Evolutionary conservation across 495 filamentous ascomycete species (phyloP).

Genomic region (Penicillium alfredii): DNA sequence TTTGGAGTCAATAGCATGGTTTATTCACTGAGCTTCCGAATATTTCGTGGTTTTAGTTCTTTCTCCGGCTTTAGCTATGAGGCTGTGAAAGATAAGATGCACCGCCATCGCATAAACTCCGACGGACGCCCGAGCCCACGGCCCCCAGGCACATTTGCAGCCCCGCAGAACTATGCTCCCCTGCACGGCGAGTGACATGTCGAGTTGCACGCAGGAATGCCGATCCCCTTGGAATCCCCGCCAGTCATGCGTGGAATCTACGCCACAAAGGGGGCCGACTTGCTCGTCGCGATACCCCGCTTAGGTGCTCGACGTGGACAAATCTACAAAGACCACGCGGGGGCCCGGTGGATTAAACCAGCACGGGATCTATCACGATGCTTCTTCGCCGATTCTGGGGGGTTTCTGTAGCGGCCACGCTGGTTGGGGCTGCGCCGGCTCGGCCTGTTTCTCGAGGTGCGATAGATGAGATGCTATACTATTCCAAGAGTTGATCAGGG

Average conservation of each 20-base stretch:
- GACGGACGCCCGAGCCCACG: too few relatives aligned
- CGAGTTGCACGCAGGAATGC: constrained; percentile 16
- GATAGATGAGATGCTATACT: not conserved
- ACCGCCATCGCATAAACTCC: too few relatives aligned
- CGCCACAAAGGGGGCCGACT: constrained; percentile 6
- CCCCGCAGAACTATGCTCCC: too few relatives aligned
- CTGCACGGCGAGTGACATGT: too few relatives aligned
- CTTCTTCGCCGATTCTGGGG: constrained; percentile 7
- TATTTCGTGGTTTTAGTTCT: too few relatives aligned
- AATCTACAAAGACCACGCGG: not conserved
- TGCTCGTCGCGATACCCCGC: constrained; percentile 3
- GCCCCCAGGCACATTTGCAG: too few relatives aligned
- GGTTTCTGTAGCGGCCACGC: constrained; percentile 14
- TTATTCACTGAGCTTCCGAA: too few relatives aligned
- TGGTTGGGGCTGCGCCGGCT: constrained; percentile 23
- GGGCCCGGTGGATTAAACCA: too few relatives aligned
- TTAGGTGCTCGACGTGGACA: not conserved
- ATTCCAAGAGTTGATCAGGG: not conserved
- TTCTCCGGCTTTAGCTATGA: too few relatives aligned
- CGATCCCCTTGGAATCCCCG: constrained; percentile 18
- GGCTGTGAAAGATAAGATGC: too few relatives aligned
- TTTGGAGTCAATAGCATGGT: too few relatives aligned
- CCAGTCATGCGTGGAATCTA: constrained; percentile 12
- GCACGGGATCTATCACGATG: constrained; percentile 6
- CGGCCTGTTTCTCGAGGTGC: constrained; percentile 24